phyloP scores from a whole-genome alignment of 2,329 filamentous ascomycete genomes.

The Atkinsonella texensis region DNA sequence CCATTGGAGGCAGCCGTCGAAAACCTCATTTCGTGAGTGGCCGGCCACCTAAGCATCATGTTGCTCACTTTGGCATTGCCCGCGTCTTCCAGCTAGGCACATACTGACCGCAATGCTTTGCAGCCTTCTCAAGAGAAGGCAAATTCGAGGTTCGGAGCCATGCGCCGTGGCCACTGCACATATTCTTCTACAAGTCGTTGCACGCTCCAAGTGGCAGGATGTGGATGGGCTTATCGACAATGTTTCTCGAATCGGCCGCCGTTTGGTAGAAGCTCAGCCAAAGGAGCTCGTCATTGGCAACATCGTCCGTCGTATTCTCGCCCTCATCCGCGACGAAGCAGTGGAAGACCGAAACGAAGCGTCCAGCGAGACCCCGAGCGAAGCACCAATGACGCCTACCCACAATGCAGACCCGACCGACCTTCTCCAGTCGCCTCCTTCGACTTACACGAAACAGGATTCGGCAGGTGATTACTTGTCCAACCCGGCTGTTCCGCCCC shows the following conservation, averaged over 20 bases:
- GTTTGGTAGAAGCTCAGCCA: slow-evolving; percentile 72
- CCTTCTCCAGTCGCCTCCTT: slow-evolving; percentile 18
- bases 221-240: slow-evolving; percentile 68
- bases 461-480: slow-evolving; percentile 18
- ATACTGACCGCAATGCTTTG: slow-evolving; percentile 1
- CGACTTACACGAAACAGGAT: slow-evolving; percentile 23
- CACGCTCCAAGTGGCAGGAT: slow-evolving; percentile 65
- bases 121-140: slow-evolving; percentile 69
- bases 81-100: background rate
- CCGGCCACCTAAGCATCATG: slow-evolving; percentile 3
- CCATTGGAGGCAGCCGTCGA: slow-evolving; percentile 75
- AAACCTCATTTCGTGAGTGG: slow-evolving; percentile 63
- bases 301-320: slow-evolving; percentile 79
- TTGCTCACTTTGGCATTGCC: background rate
- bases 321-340: slow-evolving; percentile 83
- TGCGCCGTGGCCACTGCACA: slow-evolving; percentile 88
- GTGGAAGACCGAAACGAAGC: slow-evolving; percentile 63
- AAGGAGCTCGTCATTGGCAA: slow-evolving; percentile 89
- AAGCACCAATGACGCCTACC: slow-evolving; percentile 28
- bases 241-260: slow-evolving; percentile 66
- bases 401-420: slow-evolving; percentile 22
- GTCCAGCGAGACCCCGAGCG: slow-evolving; percentile 47
- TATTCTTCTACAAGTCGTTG: slow-evolving; percentile 76
- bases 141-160: slow-evolving; percentile 76
- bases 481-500: slow-evolving; percentile 16